phyloP scores from a whole-genome alignment of 202 grass and related monocot genomes.

The Setaria viridis region DNA sequence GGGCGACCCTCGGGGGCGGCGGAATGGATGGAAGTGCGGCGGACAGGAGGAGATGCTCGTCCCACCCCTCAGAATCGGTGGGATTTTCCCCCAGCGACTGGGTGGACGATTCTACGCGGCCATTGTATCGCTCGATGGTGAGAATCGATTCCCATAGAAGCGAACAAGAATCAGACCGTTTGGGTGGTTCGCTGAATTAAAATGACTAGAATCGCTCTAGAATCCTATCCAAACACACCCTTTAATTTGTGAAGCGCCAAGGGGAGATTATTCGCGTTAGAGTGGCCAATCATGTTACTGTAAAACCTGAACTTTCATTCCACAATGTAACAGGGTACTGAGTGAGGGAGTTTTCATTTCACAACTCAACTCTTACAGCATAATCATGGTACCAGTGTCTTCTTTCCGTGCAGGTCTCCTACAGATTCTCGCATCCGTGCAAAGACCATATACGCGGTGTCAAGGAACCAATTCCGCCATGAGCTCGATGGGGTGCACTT shows the following conservation, averaged over 20 bases:
- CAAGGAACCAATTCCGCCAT: conserved; percentile 59
- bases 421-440: conserved; percentile 59
- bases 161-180: too few relatives aligned
- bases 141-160: too few relatives aligned
- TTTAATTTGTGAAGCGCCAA: neutral
- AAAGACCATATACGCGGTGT: conserved; percentile 67
- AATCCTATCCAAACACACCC: neutral
- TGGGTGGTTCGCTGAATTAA: too few relatives aligned
- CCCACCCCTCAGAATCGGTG: too few relatives aligned
- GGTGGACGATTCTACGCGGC: too few relatives aligned
- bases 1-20: too few relatives aligned
- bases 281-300: neutral
- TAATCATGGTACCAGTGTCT: neutral
- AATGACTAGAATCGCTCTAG: too few relatives aligned
- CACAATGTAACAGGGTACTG: neutral
- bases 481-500: conserved; percentile 75
- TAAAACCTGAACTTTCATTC: conserved; percentile 3
- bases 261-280: neutral
- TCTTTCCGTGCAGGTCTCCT: conserved; percentile 56
- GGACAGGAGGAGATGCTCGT: too few relatives aligned
- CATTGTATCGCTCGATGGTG: too few relatives aligned
- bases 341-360: neutral
- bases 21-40: too few relatives aligned
- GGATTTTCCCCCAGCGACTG: too few relatives aligned
- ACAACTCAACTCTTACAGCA: neutral